Percentiles rank a stretch among this genome's conserved stretches.
phyloP scores from a whole-genome alignment of 371 early-diverging fungal genomes.

The Rhizopus delemar region DNA sequence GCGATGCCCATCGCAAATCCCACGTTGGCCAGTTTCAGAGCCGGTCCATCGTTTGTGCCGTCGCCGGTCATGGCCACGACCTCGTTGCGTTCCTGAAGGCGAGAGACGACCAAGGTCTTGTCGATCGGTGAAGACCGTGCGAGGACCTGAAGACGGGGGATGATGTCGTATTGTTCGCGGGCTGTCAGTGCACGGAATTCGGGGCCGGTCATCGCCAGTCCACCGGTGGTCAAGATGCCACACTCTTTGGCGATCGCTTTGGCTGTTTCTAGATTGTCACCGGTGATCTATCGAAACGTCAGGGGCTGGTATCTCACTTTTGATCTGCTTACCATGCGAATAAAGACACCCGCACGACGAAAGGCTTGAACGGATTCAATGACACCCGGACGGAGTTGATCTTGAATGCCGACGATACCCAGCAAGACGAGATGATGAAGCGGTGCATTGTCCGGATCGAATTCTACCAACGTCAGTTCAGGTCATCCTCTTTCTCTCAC shows the following conservation, averaged over 20 bases:
- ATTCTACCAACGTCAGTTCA: background rate
- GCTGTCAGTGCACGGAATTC: constrained; percentile 73
- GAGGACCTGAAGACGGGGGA: constrained; percentile 84
- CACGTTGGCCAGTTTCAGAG: constrained; percentile 89
- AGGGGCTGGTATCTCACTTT: too few species aligned
- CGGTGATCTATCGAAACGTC: constrained; percentile 63
- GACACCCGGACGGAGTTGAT: constrained; percentile 83
- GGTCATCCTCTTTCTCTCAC: too few species aligned
- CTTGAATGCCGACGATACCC: constrained; percentile 83
- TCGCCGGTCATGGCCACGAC: constrained; percentile 83
- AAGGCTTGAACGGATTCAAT: constrained; percentile 73
- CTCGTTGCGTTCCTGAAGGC: constrained; percentile 67
- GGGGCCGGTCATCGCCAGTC: constrained; percentile 82
- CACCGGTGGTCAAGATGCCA: constrained; percentile 76
- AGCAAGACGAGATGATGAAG: constrained; percentile 61
- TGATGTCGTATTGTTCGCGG: constrained; percentile 64
- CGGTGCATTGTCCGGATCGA: constrained; percentile 57
- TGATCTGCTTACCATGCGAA: constrained; percentile 62
- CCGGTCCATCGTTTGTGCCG: constrained; percentile 95
- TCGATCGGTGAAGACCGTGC: constrained; percentile 88
- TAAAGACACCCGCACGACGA: constrained; percentile 80
- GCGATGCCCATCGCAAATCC: constrained; percentile 95
- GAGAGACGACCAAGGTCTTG: constrained; percentile 82
- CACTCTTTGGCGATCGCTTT: constrained; percentile 78
- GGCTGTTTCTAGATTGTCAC: constrained; percentile 88